Percentiles rank a stretch among this genome's conserved stretches.
These are phyloP conservation scores for Neonothopanus nambi DNA, from an alignment of 1,284 basidiomycete genomes.

Conservation along the genomic window DNA sequence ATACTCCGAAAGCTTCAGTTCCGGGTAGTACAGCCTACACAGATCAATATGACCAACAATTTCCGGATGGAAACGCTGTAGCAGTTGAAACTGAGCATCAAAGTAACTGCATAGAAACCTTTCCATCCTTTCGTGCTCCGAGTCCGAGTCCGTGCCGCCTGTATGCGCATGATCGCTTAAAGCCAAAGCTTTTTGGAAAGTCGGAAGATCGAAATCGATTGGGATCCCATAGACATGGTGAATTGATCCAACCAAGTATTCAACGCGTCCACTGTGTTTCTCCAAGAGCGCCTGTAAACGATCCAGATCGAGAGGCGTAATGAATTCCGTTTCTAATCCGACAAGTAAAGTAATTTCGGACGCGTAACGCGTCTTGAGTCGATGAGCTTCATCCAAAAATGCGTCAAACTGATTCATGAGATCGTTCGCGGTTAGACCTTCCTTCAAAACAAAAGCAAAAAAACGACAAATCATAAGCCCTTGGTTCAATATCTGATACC, in stretches of 20 bases:
- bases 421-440: slow-evolving; percentile 43
- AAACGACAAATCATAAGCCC: too few relatives aligned
- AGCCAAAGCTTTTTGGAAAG: slow-evolving; percentile 68
- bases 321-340: slow-evolving; percentile 93
- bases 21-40: slow-evolving; percentile 78
- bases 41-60: slow-evolving; percentile 94
- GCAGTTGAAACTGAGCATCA: slow-evolving; percentile 76
- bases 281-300: slow-evolving; percentile 52
- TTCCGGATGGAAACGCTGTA: slow-evolving; percentile 78
- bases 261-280: slow-evolving; percentile 53
- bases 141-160: slow-evolving; percentile 20
- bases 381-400: slow-evolving; percentile 78
- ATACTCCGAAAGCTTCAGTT: slow-evolving; percentile 52
- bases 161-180: slow-evolving; percentile 40
- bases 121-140: slow-evolving; percentile 32
- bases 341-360: slow-evolving; percentile 77
- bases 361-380: slow-evolving; percentile 63
- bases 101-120: slow-evolving; percentile 74
- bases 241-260: slow-evolving; percentile 92
- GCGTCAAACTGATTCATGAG: slow-evolving; percentile 62
- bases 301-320: slow-evolving; percentile 68
- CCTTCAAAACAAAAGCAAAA: slow-evolving; percentile 45
- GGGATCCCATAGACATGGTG: slow-evolving; percentile 90
- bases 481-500: too few relatives aligned
- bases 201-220: slow-evolving; percentile 88